Conservation (phyloP, 352 stramenopile species). For the Phytophthora litchii region DNA sequence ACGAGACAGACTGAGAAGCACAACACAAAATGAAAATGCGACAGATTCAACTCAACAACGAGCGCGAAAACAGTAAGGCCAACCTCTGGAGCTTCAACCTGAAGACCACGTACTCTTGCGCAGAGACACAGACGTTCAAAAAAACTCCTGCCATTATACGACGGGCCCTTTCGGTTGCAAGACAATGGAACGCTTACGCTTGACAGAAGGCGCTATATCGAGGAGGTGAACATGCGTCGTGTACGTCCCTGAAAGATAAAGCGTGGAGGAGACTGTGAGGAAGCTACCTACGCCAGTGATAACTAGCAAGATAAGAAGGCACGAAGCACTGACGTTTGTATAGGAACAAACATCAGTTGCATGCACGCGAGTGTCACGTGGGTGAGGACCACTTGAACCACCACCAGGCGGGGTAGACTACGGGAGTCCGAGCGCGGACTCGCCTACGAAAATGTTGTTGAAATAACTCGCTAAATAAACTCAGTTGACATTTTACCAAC, state of each 20-base stretch:
- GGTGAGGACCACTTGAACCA: no score
- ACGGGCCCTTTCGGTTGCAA: not conserved
- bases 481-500: no score
- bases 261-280: slow-evolving; percentile 10
- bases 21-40: not conserved
- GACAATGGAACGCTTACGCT: slow-evolving; percentile 4
- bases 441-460: no score
- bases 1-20: slow-evolving; percentile 2
- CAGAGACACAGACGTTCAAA: not conserved
- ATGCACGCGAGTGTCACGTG: no score
- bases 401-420: no score
- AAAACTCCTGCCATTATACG: not conserved
- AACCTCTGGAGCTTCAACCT: not conserved
- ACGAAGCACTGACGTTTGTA: no score
- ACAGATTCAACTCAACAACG: not conserved
- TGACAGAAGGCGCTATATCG: slow-evolving; percentile 6
- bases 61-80: slow-evolving; percentile 4
- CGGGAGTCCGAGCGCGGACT: no score
- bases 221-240: slow-evolving; percentile 7
- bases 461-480: no score
- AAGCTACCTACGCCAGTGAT: no score
- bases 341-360: no score
- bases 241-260: slow-evolving; percentile 1
- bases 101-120: not conserved
- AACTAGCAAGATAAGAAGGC: no score